Base-by-base conservation (phyloP, 2,329 filamentous ascomycete genomes). In the Calcarisporium arbuscula region DNA sequence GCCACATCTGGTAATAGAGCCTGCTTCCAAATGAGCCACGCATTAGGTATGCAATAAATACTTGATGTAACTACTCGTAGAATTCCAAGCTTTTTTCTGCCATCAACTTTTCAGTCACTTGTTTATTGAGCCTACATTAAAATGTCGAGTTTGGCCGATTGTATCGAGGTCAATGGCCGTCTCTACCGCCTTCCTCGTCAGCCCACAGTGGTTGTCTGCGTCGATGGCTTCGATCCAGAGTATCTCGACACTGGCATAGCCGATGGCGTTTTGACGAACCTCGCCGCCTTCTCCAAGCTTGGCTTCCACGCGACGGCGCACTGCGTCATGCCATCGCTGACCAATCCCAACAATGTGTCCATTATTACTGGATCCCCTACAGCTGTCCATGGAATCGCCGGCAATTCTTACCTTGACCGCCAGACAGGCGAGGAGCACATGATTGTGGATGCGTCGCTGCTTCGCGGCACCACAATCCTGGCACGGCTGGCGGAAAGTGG, bases 301-400 rank as follows among this genome's bases (percentile, higher is more conserved):
- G 62, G 63, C 6, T 66, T 67, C 43, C 56, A 62, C 33, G 45
- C 46, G 2, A 59, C 56, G 1, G 63, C 61, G 1, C 52, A 58
- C 25, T 54, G 52, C 28, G 52, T 54, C 20, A 66, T 67, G 61
- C 63, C 63, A 1, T 61, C 63, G 1, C 58, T 66, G 37, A 66
- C 63, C 9, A 66, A 66, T 36, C 59, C 63, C 4, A 66, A 66
- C 49, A 66, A 66, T 35, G 52, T 64, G 5, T 64, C 59, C 32
- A 66, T 66, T 35, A 63, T 67, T 44, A 65, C 62, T 2, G 62
- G 63, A 5, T 52, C 49, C 8, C 60, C 62, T 3, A 52, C 62
- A 1, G 39, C 51, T 4, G 47, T 56, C 8, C 63, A 67, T 31
- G 64, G 64, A 17, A 62, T 66, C 30, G 50, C 60, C 3, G 62